Conservation (phyloP, 208 protist genomes). For the Endotrypanum monterogeii region DNA sequence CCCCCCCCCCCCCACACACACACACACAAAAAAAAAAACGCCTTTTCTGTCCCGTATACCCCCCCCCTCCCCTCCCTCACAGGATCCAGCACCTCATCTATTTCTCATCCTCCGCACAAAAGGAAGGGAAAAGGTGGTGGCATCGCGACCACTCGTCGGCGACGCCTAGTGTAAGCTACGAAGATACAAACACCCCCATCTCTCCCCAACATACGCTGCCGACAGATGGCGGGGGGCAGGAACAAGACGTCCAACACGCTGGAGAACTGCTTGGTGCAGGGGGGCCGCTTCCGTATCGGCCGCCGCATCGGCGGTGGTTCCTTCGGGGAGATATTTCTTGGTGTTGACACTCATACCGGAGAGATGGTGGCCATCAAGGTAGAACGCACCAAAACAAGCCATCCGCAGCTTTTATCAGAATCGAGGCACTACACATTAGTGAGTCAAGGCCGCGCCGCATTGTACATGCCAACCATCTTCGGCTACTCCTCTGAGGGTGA, state of each 20-base stretch:
- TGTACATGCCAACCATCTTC: slow-evolving; percentile 85
- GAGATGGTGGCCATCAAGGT: slow-evolving; percentile 93
- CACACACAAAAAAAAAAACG: no score
- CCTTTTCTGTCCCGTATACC: no score
- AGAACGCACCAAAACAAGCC: slow-evolving; percentile 85
- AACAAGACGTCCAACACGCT: slow-evolving; percentile 17
- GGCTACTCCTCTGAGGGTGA: slow-evolving; percentile 92
- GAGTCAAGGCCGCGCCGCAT: slow-evolving; percentile 64
- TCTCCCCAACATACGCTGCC: background rate
- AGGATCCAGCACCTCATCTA: no score
- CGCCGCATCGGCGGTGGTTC: slow-evolving; percentile 97
- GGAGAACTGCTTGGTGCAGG: slow-evolving; percentile 36
- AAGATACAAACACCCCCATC: no score
- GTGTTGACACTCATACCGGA: slow-evolving; percentile 84
- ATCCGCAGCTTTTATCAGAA: slow-evolving; percentile 93
- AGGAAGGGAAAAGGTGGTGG: background rate
- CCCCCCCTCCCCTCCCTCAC: no score
- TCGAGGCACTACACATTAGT: slow-evolving; percentile 84
- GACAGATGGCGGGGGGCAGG: slow-evolving; percentile 16
- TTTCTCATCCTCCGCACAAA: no score
- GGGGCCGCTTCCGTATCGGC: slow-evolving; percentile 93
- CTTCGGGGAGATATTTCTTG: slow-evolving; percentile 93
- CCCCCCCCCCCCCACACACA: no score
- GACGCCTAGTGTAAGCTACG: background rate
- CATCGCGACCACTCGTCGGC: background rate